Evolutionary conservation across 257 asterid species (phyloP), one percentile per base, ranked within the genome.

Genomic region (Anisodus acutangulus): DNA sequence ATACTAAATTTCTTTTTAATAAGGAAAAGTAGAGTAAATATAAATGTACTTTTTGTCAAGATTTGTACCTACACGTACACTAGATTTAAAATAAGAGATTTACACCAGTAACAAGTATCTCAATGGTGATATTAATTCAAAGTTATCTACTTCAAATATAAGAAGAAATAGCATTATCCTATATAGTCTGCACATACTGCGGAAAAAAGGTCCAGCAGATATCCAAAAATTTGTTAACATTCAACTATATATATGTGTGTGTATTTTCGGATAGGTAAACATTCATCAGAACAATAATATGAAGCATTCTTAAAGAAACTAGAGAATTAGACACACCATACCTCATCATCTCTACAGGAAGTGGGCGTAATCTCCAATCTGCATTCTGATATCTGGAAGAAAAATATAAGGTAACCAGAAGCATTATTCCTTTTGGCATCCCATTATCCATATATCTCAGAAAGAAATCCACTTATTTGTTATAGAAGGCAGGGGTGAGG

Each of bases 361-460:
- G 98, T 15, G 98, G 99, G 78, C 99, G 93, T 41, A 93, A 85
- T 90, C 99, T 94, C 99, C 99, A 97, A 87, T 97, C 99, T n/a
- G 97, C 99, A 90, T 94, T 97, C 89, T 97, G 99, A 91, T 97
- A 97, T 87, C 99, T 95, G 93, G 78, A 86, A 85, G 83, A 85
- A 86, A 84, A 83, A 85, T 47, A 80, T 41, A 60, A 57, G 53
- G 81, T 5, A 84, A 78, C 85, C 89, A 91, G 84, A 85, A 86
- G 54, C 64, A 71, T 59, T 35, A 16, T 22, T 1, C 17, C 59
- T 39, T 67, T 53, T 47, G 60, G 31, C 22, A 16, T 15, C 6
- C 26, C 64, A 17, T 16, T n/a, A 6, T 6, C 26, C 64, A 58
- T 58, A 17, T 58, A 58, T 58, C 64, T 15, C 6, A 58, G 64